These are phyloP conservation scores for Fusarium redolens DNA, from an alignment of 2,329 filamentous ascomycete species.

Conservation along the genomic window DNA sequence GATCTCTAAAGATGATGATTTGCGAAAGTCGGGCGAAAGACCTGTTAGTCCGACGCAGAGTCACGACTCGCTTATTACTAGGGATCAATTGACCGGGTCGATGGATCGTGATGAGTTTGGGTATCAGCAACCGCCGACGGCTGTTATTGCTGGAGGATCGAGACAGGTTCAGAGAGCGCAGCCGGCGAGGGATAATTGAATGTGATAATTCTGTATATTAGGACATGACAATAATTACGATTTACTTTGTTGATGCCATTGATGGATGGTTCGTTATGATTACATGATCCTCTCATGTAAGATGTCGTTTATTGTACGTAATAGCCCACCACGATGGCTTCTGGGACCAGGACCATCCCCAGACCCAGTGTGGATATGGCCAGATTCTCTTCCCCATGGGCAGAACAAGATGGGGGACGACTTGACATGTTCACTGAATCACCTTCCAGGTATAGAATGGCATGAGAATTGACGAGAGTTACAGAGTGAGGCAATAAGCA, in stretches of 20 bases:
- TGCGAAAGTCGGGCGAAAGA: constrained; percentile 27
- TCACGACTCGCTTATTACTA: constrained; percentile 44
- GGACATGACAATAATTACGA: constrained; percentile 2
- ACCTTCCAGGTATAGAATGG: not conserved
- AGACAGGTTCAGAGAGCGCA: constrained; percentile 34
- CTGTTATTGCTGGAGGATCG: constrained; percentile 28
- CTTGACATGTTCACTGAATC: not conserved
- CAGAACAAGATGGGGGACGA: not conserved
- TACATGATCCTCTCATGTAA: not conserved
- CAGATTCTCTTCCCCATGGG: constrained; percentile 13
- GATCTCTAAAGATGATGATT: constrained; percentile 34
- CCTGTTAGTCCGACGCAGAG: constrained; percentile 44
- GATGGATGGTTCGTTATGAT: not conserved
- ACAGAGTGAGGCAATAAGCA: constrained; percentile 1
- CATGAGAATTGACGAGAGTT: not conserved
- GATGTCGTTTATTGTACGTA: constrained; percentile 33
- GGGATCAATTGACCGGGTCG: constrained; percentile 33
- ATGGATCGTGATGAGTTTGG: constrained; percentile 23
- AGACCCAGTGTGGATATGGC: constrained; percentile 14
- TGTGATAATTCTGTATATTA: not conserved
- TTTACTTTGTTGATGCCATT: constrained; percentile 7
- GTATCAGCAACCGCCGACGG: constrained; percentile 24
- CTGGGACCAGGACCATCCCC: constrained; percentile 23
- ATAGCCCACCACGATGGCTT: constrained; percentile 19
- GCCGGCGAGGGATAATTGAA: constrained; percentile 4